A percentile compares a stretch with the other conserved stretches of the same genome.
phyloP scores from a whole-genome alignment of 2,329 filamentous ascomycete genomes.

The Apiospora hydei region DNA sequence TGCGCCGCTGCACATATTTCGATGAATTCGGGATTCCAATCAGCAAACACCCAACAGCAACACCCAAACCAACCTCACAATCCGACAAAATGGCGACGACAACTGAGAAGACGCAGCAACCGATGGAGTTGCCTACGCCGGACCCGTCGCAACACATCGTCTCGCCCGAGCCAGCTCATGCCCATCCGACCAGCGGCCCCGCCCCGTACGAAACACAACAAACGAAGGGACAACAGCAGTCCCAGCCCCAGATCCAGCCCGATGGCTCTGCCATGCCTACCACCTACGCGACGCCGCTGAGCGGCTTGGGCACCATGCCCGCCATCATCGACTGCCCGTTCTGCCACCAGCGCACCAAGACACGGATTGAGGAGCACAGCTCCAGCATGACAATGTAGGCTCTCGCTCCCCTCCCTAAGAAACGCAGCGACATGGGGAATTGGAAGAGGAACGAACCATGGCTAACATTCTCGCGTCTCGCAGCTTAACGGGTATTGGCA shows the following conservation, averaged over 20 bases:
- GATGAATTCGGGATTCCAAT: background rate
- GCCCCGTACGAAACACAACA: slow-evolving; percentile 5
- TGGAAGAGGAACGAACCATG: too few relatives aligned
- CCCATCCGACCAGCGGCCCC: background rate
- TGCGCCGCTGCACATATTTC: background rate
- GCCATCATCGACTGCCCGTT: slow-evolving; percentile 31
- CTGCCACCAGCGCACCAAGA: slow-evolving; percentile 26
- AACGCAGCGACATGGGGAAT: background rate
- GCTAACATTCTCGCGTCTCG: background rate
- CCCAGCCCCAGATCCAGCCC: background rate
- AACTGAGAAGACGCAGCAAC: background rate
- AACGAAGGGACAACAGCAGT: background rate
- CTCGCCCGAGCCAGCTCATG: background rate
- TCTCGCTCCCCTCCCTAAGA: too few relatives aligned
- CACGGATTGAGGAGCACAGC: slow-evolving; percentile 27
- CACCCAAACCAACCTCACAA: background rate
- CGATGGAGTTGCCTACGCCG: background rate
- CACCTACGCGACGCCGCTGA: slow-evolving; percentile 18
- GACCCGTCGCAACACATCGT: slow-evolving; percentile 1
- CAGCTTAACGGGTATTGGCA: slow-evolving; percentile 27
- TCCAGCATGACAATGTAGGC: slow-evolving; percentile 30
- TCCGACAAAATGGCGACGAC: background rate
- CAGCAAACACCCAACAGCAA: background rate
- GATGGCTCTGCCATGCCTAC: slow-evolving; percentile 8
- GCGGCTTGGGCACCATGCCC: slow-evolving; percentile 17